phyloP scores from a whole-genome alignment of 78 protist genomes.

The Dictyostelium firmibasis region DNA sequence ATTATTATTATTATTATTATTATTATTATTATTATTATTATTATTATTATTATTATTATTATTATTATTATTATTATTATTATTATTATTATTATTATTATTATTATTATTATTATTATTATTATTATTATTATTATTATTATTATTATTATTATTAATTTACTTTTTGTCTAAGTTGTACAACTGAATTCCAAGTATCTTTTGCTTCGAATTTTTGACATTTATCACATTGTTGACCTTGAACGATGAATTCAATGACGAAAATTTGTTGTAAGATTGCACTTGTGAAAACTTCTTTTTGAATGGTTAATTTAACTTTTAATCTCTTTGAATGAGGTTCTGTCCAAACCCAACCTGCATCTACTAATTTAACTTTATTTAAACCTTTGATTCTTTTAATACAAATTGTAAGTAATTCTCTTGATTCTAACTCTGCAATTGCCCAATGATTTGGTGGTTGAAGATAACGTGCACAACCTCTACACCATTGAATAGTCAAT shows the following conservation, averaged over 20 bases:
- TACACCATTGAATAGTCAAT: slow-evolving; percentile 88
- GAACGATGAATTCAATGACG: slow-evolving; percentile 94
- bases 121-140: background rate
- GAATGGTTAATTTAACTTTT: slow-evolving; percentile 95
- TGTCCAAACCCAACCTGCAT: slow-evolving; percentile 99
- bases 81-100: background rate
- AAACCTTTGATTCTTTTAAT: slow-evolving; percentile 93
- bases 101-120: background rate
- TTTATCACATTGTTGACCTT: slow-evolving; percentile 89
- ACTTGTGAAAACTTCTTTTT: slow-evolving; percentile 92
- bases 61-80: background rate
- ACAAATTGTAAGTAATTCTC: slow-evolving; percentile 95
- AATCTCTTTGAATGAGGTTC: slow-evolving; percentile 99
- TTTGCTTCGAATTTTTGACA: slow-evolving; percentile 95
- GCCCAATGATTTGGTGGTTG: slow-evolving; percentile 95
- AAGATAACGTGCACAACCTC: slow-evolving; percentile 95
- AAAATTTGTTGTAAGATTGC: slow-evolving; percentile 90
- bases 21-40: no score
- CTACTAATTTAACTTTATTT: slow-evolving; percentile 93
- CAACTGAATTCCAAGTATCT: slow-evolving; percentile 95
- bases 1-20: background rate
- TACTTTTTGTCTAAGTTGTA: slow-evolving; percentile 97
- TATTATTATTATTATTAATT: background rate
- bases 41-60: background rate
- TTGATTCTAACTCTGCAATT: slow-evolving; percentile 90